Percentiles rank a stretch among this genome's conserved stretches.
Evolutionary conservation across 140 eudicot species (phyloP).

Genomic region (Bidens hawaiensis): DNA sequence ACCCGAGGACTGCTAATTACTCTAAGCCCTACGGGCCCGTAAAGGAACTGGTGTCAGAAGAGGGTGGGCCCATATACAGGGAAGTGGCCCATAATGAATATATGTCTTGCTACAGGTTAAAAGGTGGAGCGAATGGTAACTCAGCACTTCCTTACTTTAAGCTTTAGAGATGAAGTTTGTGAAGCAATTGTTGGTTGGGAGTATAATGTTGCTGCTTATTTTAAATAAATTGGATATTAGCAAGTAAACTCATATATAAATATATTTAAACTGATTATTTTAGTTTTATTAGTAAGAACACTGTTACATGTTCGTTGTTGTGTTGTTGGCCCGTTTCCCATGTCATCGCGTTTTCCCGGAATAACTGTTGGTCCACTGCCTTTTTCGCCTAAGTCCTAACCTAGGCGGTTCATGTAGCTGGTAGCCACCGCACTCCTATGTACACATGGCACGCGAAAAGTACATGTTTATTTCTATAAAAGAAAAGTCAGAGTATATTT

Average conservation of each 20-base stretch:
- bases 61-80: constrained; percentile 42
- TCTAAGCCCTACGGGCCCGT: constrained; percentile 42
- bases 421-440: too few relatives aligned
- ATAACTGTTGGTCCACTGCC: too few relatives aligned
- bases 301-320: background rate
- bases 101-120: constrained; percentile 33
- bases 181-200: background rate
- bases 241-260: background rate
- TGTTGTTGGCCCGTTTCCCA: background rate
- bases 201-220: background rate
- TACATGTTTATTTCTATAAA: too few relatives aligned
- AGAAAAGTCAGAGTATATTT: too few relatives aligned
- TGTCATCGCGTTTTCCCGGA: too few relatives aligned
- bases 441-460: too few relatives aligned
- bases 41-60: constrained; percentile 41
- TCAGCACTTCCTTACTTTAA: constrained; percentile 56
- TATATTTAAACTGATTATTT: background rate
- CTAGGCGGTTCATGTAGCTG: too few relatives aligned
- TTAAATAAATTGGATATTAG: constrained; percentile 6
- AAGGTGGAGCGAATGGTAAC: constrained; percentile 53
- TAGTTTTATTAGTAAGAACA: background rate
- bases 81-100: constrained; percentile 47
- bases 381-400: too few relatives aligned
- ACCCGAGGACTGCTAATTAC: constrained; percentile 41
- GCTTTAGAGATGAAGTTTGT: constrained; percentile 20